Evolutionary conservation across 768 basidiomycete genomes (phyloP).

Genomic region (Ramaria rubella): DNA sequence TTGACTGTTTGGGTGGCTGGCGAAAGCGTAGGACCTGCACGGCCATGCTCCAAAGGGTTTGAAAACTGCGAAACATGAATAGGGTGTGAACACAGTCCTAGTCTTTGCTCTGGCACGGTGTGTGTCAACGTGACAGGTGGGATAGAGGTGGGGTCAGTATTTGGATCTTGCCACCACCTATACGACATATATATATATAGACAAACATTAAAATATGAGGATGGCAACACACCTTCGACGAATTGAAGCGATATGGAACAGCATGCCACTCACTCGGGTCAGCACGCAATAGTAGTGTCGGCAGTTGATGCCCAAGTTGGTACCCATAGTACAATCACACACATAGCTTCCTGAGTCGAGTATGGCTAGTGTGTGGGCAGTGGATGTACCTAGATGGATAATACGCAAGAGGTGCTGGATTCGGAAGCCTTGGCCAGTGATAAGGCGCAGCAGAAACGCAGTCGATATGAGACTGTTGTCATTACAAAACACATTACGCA

Average conservation of each 20-base stretch:
- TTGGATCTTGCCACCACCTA: no score
- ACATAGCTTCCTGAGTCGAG: slow-evolving; percentile 22
- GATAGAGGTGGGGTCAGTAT: background rate
- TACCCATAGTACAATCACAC: slow-evolving; percentile 31
- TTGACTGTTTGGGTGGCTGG: no score
- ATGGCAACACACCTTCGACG: slow-evolving; percentile 18
- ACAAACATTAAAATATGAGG: background rate
- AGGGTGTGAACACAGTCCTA: no score
- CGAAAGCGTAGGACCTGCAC: background rate
- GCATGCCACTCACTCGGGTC: slow-evolving; percentile 15
- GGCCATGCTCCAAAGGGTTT: no score
- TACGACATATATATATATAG: no score
- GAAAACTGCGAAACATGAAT: no score
- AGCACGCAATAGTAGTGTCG: slow-evolving; percentile 27
- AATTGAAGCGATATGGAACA: slow-evolving; percentile 25
- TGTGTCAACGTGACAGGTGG: background rate
- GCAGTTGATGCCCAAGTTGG: slow-evolving; percentile 29
- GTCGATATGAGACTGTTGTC: slow-evolving; percentile 26
- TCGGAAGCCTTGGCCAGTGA: slow-evolving; percentile 16
- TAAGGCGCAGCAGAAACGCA: slow-evolving; percentile 22
- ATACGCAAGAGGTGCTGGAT: slow-evolving; percentile 22
- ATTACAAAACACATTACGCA: slow-evolving; percentile 23
- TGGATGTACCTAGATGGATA: slow-evolving; percentile 15
- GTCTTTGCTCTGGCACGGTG: no score
- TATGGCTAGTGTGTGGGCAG: slow-evolving; percentile 24